phyloP scores from a whole-genome alignment of 192 early-diverging fungal genomes.

The Coemansia sp. region DNA sequence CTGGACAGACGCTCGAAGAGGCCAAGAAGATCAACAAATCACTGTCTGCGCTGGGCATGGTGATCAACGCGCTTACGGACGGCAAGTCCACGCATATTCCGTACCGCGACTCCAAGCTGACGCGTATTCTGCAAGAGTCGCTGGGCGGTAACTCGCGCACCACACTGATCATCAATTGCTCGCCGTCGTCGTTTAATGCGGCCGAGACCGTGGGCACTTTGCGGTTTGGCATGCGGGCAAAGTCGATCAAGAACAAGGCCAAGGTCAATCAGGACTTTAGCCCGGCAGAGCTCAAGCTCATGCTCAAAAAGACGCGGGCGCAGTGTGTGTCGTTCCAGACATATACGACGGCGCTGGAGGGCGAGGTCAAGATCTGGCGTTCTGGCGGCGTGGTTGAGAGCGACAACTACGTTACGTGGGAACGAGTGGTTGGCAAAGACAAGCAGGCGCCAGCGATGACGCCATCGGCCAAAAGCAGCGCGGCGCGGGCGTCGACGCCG shows the following conservation, averaged over 20 bases:
- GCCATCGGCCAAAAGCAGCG: constrained; percentile 25
- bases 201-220: constrained; percentile 92
- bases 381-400: constrained; percentile 67
- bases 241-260: constrained; percentile 99
- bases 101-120: constrained; percentile 98
- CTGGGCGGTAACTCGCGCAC: constrained; percentile 99
- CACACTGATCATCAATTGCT: constrained; percentile 98
- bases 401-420: constrained; percentile 57
- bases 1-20: constrained; percentile 97
- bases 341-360: constrained; percentile 81
- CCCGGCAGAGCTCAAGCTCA: constrained; percentile 89
- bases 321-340: constrained; percentile 79
- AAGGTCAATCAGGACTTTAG: constrained; percentile 97
- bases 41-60: constrained; percentile 96
- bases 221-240: constrained; percentile 97
- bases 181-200: constrained; percentile 96
- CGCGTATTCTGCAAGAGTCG: constrained; percentile 98
- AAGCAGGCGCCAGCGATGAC: constrained; percentile 20
- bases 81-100: constrained; percentile 98
- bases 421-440: constrained; percentile 35
- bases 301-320: constrained; percentile 87
- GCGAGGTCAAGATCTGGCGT: constrained; percentile 90
- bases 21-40: constrained; percentile 99
- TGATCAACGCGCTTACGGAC: constrained; percentile 98
- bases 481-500: constrained; percentile 28